phyloP scores from a whole-genome alignment of 1,284 basidiomycete species.

The Sanghuangporus sanghuang region DNA sequence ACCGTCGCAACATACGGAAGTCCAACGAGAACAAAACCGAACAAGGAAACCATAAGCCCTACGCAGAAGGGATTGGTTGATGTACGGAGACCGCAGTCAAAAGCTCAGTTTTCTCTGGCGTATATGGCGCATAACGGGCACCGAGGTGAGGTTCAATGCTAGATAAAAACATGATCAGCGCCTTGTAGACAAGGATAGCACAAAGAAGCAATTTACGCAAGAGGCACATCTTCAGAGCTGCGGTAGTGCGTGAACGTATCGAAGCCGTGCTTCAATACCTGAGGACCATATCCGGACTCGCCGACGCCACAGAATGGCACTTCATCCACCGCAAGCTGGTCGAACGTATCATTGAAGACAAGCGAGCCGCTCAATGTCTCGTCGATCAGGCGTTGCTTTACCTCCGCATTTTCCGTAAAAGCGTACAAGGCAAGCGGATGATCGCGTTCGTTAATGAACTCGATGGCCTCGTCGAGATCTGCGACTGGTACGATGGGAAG shows the following conservation, averaged over 20 bases:
- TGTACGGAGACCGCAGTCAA: constrained; percentile 6
- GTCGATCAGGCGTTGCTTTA: constrained; percentile 29
- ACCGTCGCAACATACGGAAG: neutral
- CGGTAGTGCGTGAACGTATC: constrained; percentile 29
- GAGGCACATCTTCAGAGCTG: constrained; percentile 26
- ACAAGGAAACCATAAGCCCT: neutral
- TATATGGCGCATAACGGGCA: constrained; percentile 24
- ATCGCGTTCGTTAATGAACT: constrained; percentile 29
- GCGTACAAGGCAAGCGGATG: constrained; percentile 38
- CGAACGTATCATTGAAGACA: constrained; percentile 27
- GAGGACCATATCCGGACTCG: constrained; percentile 27
- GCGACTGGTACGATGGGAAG: constrained; percentile 43
- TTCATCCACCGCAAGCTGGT: constrained; percentile 25
- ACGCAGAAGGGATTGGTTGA: constrained; percentile 8
- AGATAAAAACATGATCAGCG: neutral
- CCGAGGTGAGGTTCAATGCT: constrained; percentile 21
- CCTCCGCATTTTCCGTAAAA: constrained; percentile 30
- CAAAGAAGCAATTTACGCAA: neutral
- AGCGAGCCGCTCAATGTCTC: constrained; percentile 26
- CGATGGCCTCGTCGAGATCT: constrained; percentile 33
- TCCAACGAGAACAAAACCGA: neutral
- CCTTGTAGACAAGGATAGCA: constrained; percentile 18
- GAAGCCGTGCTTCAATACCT: constrained; percentile 27
- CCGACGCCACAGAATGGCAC: constrained; percentile 28
- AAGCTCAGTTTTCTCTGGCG: constrained; percentile 18